Evolutionary conservation across 495 filamentous ascomycete genomes (phyloP).

Genomic region (Trichocladium antarcticum): DNA sequence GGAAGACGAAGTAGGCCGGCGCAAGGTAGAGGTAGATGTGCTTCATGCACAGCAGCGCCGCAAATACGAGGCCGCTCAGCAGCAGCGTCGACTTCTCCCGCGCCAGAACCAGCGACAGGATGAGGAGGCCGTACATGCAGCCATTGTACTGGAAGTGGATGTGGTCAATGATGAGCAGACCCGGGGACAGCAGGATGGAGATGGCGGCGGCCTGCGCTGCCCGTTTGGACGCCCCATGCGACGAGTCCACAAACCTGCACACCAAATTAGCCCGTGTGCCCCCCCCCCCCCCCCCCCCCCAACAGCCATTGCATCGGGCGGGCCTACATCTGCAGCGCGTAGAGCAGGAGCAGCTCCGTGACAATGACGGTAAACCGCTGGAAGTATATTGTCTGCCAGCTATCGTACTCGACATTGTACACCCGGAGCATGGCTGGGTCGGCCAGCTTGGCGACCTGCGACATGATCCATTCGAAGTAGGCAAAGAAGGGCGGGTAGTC

Average conservation of each 20-base stretch:
- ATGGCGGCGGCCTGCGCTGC: constrained; percentile 79
- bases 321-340: constrained; percentile 64
- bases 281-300: too few relatives aligned
- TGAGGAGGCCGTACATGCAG: constrained; percentile 80
- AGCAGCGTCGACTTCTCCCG: constrained; percentile 68
- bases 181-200: constrained; percentile 83
- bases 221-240: constrained; percentile 50
- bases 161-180: constrained; percentile 93
- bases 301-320: neutral
- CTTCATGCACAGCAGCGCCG: constrained; percentile 79
- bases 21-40: constrained; percentile 97
- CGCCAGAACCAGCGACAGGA: constrained; percentile 73
- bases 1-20: constrained; percentile 87
- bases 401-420: constrained; percentile 71
- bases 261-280: too few relatives aligned
- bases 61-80: constrained; percentile 69
- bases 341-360: constrained; percentile 75
- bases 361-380: constrained; percentile 77
- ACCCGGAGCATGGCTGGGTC: constrained; percentile 77
- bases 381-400: constrained; percentile 87
- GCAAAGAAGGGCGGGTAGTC: constrained; percentile 98
- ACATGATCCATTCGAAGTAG: constrained; percentile 88
- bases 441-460: constrained; percentile 61
- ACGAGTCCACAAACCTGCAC: constrained; percentile 58
- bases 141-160: constrained; percentile 99